These are phyloP conservation scores for Lasiodiplodia theobromae DNA, from an alignment of 2,329 filamentous ascomycete genomes.

Conservation along the genomic window DNA sequence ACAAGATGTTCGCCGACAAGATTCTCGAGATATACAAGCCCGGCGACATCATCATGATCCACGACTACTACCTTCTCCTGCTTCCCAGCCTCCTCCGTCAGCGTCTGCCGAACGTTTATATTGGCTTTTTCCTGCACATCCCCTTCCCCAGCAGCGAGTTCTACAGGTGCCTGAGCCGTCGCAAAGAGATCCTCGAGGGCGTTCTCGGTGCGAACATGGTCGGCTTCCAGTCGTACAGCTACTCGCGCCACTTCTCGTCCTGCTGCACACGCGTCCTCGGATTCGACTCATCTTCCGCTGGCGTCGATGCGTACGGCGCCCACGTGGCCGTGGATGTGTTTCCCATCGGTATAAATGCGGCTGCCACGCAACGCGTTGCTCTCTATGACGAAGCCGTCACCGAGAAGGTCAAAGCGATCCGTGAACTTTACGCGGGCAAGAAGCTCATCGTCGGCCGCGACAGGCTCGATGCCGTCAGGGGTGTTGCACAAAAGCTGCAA, in stretches of 20 bases:
- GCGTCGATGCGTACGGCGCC: slow-evolving; percentile 86
- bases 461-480: slow-evolving; percentile 88
- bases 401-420: slow-evolving; percentile 74
- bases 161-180: slow-evolving; percentile 82
- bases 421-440: slow-evolving; percentile 82
- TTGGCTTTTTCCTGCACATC: slow-evolving; percentile 92
- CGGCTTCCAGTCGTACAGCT: slow-evolving; percentile 94
- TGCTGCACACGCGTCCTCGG: slow-evolving; percentile 90
- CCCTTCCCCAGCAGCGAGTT: slow-evolving; percentile 98
- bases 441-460: slow-evolving; percentile 96
- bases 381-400: slow-evolving; percentile 75
- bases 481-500: slow-evolving; percentile 94
- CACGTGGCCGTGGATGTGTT: slow-evolving; percentile 93
- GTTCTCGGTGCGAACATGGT: slow-evolving; percentile 91
- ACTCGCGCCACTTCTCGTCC: slow-evolving; percentile 91
- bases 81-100: slow-evolving; percentile 89
- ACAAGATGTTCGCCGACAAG: slow-evolving; percentile 87
- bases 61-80: slow-evolving; percentile 93
- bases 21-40: slow-evolving; percentile 90
- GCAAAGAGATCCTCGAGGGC: slow-evolving; percentile 90
- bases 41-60: slow-evolving; percentile 89
- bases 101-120: slow-evolving; percentile 85
- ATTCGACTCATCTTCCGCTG: slow-evolving; percentile 84
- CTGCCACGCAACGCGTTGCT: slow-evolving; percentile 75
- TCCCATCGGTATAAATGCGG: slow-evolving; percentile 92